Evolutionary conservation across 495 filamentous ascomycete species (phyloP).

Genomic region (Aspergillus sclerotiicarbonarius): DNA sequence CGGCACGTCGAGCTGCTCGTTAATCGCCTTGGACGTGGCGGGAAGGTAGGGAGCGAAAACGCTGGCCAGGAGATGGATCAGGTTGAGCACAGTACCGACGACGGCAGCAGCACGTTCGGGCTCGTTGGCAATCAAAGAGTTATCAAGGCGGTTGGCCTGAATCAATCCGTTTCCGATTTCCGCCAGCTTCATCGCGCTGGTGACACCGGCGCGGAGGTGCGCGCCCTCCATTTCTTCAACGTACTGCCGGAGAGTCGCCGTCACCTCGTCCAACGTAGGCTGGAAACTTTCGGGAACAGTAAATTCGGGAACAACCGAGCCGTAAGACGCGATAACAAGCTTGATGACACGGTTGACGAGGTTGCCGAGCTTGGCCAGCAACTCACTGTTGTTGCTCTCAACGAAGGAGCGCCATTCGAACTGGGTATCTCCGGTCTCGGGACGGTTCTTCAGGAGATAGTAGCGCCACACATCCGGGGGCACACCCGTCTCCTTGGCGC

Average conservation of each 20-base stretch:
- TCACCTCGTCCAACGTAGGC: conserved; percentile 54
- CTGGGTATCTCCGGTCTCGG: conserved; percentile 85
- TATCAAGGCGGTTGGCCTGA: conserved; percentile 79
- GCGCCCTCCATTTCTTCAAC: conserved; percentile 70
- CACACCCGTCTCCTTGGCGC: conserved; percentile 85
- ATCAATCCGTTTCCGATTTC: conserved; percentile 76
- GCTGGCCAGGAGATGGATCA: conserved; percentile 75
- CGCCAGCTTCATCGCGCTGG: conserved; percentile 68
- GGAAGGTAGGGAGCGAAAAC: conserved; percentile 84
- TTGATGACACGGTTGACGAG: conserved; percentile 93
- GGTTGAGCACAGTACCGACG: conserved; percentile 76
- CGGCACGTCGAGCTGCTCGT: conserved; percentile 65
- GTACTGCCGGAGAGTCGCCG: conserved; percentile 62
- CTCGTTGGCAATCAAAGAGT: conserved; percentile 67
- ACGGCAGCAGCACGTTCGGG: conserved; percentile 74
- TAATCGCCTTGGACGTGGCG: conserved; percentile 69
- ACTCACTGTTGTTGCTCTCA: conserved; percentile 81
- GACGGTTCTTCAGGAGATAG: conserved; percentile 83
- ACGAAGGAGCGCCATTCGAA: conserved; percentile 89
- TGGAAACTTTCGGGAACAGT: conserved; percentile 43
- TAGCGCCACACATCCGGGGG: conserved; percentile 88
- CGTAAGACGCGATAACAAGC: conserved; percentile 75
- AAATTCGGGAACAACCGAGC: conserved; percentile 68
- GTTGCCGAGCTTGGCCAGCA: conserved; percentile 89
- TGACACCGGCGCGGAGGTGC: conserved; percentile 70